Conservation (phyloP, 116 monocot species). For the Papilionanthe hybrid region DNA sequence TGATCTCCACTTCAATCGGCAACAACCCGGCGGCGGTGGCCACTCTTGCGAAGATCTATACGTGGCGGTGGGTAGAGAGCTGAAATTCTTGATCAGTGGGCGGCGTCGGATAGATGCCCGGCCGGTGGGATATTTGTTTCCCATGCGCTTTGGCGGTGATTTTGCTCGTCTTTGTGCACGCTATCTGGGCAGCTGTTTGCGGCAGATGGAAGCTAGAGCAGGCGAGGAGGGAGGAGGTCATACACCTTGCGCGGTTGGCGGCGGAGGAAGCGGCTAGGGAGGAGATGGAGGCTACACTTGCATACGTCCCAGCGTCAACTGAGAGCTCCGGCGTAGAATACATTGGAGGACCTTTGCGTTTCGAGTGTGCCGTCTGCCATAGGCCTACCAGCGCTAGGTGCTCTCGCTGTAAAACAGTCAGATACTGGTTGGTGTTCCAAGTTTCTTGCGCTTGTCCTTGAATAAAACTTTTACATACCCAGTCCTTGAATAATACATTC, state of each 20-base stretch:
- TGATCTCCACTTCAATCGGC: neutral
- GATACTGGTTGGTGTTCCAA: conserved; percentile 64
- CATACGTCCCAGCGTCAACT: neutral
- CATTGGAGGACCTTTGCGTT: neutral
- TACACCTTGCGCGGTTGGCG: conserved; percentile 22
- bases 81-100: neutral
- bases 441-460: neutral
- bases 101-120: neutral
- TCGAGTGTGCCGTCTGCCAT: conserved; percentile 57
- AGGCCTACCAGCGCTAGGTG: conserved; percentile 60
- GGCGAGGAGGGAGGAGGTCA: conserved; percentile 45
- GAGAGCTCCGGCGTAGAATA: neutral
- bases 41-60: neutral
- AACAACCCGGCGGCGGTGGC: neutral
- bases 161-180: neutral
- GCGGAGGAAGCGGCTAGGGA: conserved; percentile 32
- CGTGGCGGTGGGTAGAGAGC: neutral
- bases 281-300: conserved; percentile 24
- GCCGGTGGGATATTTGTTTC: neutral
- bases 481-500: neutral
- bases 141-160: neutral
- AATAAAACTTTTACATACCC: neutral
- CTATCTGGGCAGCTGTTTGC: neutral
- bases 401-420: conserved; percentile 68
- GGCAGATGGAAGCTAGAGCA: conserved; percentile 27